Conservation (phyloP, 1,284 basidiomycete species). For the Trichosporon sp. region DNA sequence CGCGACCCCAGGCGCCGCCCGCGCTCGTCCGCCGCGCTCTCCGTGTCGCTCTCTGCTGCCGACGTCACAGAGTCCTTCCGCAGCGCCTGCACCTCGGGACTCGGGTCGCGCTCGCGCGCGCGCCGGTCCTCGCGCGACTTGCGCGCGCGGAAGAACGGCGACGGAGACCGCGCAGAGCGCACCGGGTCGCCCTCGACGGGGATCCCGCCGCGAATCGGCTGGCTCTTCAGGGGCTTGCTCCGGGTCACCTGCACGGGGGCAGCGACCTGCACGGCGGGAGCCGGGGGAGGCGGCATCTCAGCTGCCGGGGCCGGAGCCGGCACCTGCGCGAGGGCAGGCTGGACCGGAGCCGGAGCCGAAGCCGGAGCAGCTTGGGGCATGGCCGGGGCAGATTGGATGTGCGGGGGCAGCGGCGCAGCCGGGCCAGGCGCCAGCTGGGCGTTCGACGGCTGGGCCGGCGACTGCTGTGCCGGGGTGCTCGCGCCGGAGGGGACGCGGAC, state of each 20-base stretch:
- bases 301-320: no score
- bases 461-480: background rate
- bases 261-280: background rate
- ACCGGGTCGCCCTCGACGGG: background rate
- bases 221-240: background rate
- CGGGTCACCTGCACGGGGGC: background rate
- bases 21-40: slow-evolving; percentile 46
- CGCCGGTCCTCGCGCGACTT: slow-evolving; percentile 39
- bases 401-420: background rate
- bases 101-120: slow-evolving; percentile 56
- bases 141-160: slow-evolving; percentile 47
- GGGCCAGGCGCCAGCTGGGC: background rate
- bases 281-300: background rate
- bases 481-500: slow-evolving; percentile 18
- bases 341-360: background rate
- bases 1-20: slow-evolving; percentile 29
- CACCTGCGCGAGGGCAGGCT: no score
- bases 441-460: background rate
- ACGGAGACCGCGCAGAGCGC: slow-evolving; percentile 32
- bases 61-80: slow-evolving; percentile 56
- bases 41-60: slow-evolving; percentile 61
- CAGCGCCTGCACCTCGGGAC: slow-evolving; percentile 67
- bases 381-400: background rate
- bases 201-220: slow-evolving; percentile 1
- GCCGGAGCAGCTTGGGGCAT: background rate